These are phyloP conservation scores for Xerocomellus intermedius DNA, from an alignment of 768 basidiomycete species.

Conservation along the genomic window DNA sequence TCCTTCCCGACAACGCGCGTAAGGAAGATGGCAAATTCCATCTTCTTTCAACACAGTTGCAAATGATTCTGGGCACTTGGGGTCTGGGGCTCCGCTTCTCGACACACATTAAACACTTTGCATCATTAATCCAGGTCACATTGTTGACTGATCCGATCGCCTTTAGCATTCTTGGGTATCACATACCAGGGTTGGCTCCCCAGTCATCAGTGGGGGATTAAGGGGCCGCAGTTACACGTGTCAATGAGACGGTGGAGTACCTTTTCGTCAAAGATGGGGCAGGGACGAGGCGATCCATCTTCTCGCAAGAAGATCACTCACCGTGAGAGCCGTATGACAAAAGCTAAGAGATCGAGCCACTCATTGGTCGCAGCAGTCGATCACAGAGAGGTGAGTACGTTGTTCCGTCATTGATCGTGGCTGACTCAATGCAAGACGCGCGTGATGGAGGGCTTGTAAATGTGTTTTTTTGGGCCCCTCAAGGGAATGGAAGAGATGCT, in stretches of 20 bases:
- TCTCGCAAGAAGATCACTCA: background rate
- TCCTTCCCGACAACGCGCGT: background rate
- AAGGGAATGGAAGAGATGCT: background rate
- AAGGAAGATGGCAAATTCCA: background rate
- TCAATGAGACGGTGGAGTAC: background rate
- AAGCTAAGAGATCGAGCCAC: background rate
- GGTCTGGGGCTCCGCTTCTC: background rate
- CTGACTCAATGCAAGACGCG: background rate
- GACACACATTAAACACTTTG: background rate
- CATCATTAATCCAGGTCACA: background rate
- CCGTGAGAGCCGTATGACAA: background rate
- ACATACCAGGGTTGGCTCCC: background rate
- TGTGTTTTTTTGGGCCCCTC: constrained; percentile 1
- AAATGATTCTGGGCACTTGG: background rate
- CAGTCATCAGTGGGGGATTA: background rate
- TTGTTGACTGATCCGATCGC: background rate
- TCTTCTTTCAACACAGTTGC: background rate
- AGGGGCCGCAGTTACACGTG: background rate
- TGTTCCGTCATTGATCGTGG: constrained; percentile 4
- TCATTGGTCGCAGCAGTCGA: background rate
- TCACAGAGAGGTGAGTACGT: background rate
- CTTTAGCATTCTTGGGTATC: background rate
- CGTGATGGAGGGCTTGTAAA: background rate
- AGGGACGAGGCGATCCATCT: background rate
- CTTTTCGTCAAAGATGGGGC: background rate